These are phyloP conservation scores for Mucor lusitanicus DNA, from an alignment of 371 early-diverging fungal species.

Conservation along the genomic window DNA sequence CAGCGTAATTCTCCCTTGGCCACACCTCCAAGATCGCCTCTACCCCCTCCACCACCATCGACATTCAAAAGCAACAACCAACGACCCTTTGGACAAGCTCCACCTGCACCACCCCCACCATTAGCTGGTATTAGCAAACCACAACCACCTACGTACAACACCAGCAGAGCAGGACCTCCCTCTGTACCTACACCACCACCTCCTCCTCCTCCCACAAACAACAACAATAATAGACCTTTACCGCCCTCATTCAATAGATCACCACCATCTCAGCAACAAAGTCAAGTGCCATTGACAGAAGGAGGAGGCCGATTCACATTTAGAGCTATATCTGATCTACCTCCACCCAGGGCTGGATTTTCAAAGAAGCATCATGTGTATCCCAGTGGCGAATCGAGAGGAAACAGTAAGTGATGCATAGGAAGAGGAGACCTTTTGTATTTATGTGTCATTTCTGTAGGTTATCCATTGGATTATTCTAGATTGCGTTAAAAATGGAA, in stretches of 20 bases:
- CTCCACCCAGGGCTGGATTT: slow-evolving; percentile 28
- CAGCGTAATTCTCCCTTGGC: slow-evolving; percentile 4
- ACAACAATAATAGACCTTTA: neutral
- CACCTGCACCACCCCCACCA: neutral
- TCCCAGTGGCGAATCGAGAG: slow-evolving; percentile 41
- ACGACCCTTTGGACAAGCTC: neutral
- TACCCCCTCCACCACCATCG: slow-evolving; percentile 11
- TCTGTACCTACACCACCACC: slow-evolving; percentile 22
- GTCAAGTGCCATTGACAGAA: slow-evolving; percentile 30
- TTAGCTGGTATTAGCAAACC: neutral
- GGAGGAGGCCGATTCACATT: slow-evolving; percentile 39
- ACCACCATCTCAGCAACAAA: neutral
- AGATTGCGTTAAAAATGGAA: neutral
- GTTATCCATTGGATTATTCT: slow-evolving; percentile 30
- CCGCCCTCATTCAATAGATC: neutral
- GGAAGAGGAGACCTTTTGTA: neutral
- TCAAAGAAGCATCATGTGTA: slow-evolving; percentile 25
- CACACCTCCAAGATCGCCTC: slow-evolving; percentile 25
- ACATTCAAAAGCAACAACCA: neutral
- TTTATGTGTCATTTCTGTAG: slow-evolving; percentile 5
- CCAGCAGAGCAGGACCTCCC: neutral
- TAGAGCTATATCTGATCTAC: slow-evolving; percentile 32
- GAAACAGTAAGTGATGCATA: slow-evolving; percentile 35
- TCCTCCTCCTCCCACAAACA: slow-evolving; percentile 1
- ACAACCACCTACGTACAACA: neutral